Evolutionary conservation across 2,329 filamentous ascomycete species (phyloP), one percentile per base, ranked within the genome.

Genomic region (Trichoderma citrinoviride): DNA sequence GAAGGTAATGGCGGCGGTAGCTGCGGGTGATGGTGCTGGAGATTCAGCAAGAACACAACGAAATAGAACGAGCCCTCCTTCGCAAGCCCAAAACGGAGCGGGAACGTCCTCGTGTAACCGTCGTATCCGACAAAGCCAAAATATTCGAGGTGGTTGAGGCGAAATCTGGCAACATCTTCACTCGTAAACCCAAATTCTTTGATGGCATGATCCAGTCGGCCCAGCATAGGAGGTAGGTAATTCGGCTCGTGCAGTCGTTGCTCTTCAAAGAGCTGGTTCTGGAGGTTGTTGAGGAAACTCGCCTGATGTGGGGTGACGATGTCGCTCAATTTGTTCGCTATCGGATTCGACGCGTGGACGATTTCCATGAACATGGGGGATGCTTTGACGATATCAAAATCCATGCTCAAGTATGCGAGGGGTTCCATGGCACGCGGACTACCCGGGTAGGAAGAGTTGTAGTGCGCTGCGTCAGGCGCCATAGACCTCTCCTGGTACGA

Each of bases 41-140:
- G 68, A 27, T 69, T 76, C 65, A 87, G 71, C 46, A 81, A 68
- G 62, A 88, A 69, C 7, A 87, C 83, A 47, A 89, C 80, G 68
- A 88, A 88, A 72, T 86, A 89, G 65, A 87, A 85, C 44, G 85
- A 86, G 4, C 85, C 83, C 67, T 83, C 82, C 70, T 87, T 88
- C 14, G 82, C 83, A 33, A 89, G 77, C 0, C 85, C 85, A 43
- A 88, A 71, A 1, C 82, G 83, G 33, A 86, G 76, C 2, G 80
- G 76, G 65, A 82, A 81, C 10, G 77, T 77, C 65, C 85, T 78
- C 33, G 77, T 76, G 65, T 84, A 83, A 19, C 85, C 83, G 58
- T 87, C 83, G 2, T 76, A 74, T 3, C 79, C 76, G 55, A 79
- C 74, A 68, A 89, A 88, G 1, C 80, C 82, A 50, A 88, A 75